Percentiles rank a stretch among this genome's conserved stretches.
phyloP scores from a whole-genome alignment of 1,284 basidiomycete species.

The Ustilago xerochloae region DNA sequence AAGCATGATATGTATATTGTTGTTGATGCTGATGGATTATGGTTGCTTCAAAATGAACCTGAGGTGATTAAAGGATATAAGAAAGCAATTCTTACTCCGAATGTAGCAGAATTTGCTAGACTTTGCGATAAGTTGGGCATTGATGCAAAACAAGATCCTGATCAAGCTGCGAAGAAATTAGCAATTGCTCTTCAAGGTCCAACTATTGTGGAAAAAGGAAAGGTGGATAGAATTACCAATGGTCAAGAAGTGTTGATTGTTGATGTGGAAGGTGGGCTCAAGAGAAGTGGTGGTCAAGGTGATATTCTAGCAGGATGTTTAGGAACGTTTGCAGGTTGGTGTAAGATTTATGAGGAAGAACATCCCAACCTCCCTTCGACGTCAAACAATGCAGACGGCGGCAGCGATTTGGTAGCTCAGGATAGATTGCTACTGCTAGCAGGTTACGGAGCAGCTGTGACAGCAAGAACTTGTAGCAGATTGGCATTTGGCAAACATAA shows the following conservation, averaged over 20 bases:
- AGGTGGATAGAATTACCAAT: slow-evolving; percentile 65
- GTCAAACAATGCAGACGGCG: not conserved
- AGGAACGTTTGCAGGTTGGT: slow-evolving; percentile 92
- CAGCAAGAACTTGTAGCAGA: slow-evolving; percentile 84
- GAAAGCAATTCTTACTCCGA: slow-evolving; percentile 87
- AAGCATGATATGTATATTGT: slow-evolving; percentile 84
- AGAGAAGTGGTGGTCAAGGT: slow-evolving; percentile 94
- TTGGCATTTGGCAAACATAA: slow-evolving; percentile 80
- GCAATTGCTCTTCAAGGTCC: slow-evolving; percentile 83
- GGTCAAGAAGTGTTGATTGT: slow-evolving; percentile 74
- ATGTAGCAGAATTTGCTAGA: slow-evolving; percentile 91
- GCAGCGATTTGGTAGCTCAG: slow-evolving; percentile 68
- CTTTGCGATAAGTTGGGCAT: slow-evolving; percentile 79
- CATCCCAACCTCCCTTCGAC: slow-evolving; percentile 3
- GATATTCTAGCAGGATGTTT: slow-evolving; percentile 89
- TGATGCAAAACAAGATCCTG: slow-evolving; percentile 61
- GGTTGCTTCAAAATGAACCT: slow-evolving; percentile 80
- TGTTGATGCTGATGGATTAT: slow-evolving; percentile 90
- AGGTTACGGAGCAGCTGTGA: slow-evolving; percentile 85
- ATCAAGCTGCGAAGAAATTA: slow-evolving; percentile 70
- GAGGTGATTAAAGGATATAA: slow-evolving; percentile 81
- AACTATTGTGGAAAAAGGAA: slow-evolving; percentile 91
- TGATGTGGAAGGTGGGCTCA: slow-evolving; percentile 81
- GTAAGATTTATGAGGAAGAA: slow-evolving; percentile 79
- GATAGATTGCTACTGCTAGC: slow-evolving; percentile 81